Evolutionary conservation across 495 filamentous ascomycete species (phyloP), one percentile per base, ranked within the genome.

Genomic region (Evansstolkia leycettana): DNA sequence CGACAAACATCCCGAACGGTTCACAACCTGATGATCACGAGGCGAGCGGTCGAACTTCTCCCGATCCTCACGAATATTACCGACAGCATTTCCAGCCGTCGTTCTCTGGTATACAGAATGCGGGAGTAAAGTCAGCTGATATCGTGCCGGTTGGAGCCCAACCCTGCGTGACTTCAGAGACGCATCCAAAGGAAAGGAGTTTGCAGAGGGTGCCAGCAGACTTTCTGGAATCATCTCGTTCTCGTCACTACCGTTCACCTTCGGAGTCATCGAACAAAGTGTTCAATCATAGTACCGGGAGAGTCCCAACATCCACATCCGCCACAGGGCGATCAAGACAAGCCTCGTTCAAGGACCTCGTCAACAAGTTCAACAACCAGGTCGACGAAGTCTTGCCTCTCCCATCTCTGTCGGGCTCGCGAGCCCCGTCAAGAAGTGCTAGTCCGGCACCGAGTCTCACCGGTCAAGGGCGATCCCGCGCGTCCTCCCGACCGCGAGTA

Each of bases 291-390:
- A 23, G 9, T 9, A 9, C 20, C 20, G 20, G 20, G 4, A 23
- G 24, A 30, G 37, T 42, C 13, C 34, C 43, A 16, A 26, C 47
- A 13, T 37, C 39, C 17, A 23, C 50, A 7, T 37, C 57, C 8
- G 48, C 47, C 10, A 40, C 48, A 13, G 38, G 47, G 20, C 55
- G 58, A 28, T 40, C 58, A 17, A 53, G 63, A 35, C 62, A 73
- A 43, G 54, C 71, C 4, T 69, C 70, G 9, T 74, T 78, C 49
- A 73, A 71, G 55, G 69, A 78, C 28, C 64, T 80, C 14, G 61
- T 78, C 29, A 70, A 73, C 50, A 69, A 63, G 19, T 78, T 80
- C 54, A 73, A 80, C 46, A 67, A 71, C 31, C 67, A 55, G 31
- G 49, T 58, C 17, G 71, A 76, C 46, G 60, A 72, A 36, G 53